A percentile compares a stretch with the other conserved stretches of the same genome.
Evolutionary conservation across 371 early-diverging fungal genomes (phyloP).

Genomic region (Mucor indicus): DNA sequence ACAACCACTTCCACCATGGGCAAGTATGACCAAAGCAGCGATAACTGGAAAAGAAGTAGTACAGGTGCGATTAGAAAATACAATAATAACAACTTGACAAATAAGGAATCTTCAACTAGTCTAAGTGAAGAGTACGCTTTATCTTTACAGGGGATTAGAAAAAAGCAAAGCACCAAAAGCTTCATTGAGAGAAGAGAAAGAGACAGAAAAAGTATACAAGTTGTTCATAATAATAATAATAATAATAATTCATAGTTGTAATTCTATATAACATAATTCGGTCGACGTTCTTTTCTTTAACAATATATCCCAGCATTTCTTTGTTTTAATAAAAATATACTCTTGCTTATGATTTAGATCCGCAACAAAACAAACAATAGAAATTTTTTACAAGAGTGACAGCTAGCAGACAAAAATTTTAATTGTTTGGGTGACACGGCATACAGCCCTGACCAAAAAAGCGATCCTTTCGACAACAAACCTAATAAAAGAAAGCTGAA

Average conservation of each 20-base stretch:
- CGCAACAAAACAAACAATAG: not conserved
- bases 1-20: not conserved
- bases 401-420: no score
- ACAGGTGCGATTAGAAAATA: constrained; percentile 15
- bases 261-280: no score
- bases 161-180: constrained; percentile 47
- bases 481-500: no score
- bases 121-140: constrained; percentile 47
- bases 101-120: constrained; percentile 20
- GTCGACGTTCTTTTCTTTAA: no score
- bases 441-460: not conserved
- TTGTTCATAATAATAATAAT: no score
- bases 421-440: no score
- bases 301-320: no score
- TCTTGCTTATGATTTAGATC: no score
- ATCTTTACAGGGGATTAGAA: constrained; percentile 44
- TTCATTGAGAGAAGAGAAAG: constrained; percentile 48
- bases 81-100: not conserved
- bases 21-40: constrained; percentile 15
- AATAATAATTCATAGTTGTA: no score
- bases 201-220: constrained; percentile 38
- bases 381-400: not conserved
- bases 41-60: constrained; percentile 20
- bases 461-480: no score
- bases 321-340: no score